A percentile compares a stretch with the other conserved stretches of the same genome.
Evolutionary conservation across 176 grass and related monocot genomes (phyloP).

Genomic region (Avena sativa): DNA sequence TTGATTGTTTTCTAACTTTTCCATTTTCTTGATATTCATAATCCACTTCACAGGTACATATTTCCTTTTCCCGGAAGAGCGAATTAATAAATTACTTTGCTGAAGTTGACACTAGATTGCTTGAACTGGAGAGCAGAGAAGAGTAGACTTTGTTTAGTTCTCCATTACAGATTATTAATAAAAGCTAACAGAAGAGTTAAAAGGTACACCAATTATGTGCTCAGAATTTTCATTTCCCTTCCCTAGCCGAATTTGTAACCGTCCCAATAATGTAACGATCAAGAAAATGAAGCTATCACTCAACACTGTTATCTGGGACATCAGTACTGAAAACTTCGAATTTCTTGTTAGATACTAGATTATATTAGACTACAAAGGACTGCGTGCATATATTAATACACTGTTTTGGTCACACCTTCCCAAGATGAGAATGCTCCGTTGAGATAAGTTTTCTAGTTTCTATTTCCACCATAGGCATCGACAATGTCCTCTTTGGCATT

Average conservation of each 20-base stretch:
- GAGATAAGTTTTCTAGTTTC: background rate
- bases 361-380: slow-evolving; percentile 12
- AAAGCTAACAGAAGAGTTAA: background rate
- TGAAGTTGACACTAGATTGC: background rate
- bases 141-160: background rate
- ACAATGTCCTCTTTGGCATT: background rate
- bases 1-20: background rate
- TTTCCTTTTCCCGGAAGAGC: background rate
- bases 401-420: background rate
- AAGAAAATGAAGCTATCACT: slow-evolving; percentile 5
- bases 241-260: background rate
- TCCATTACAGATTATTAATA: background rate
- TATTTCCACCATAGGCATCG: background rate
- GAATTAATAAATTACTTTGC: background rate
- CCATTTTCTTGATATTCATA: background rate
- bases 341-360: background rate
- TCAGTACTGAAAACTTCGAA: background rate
- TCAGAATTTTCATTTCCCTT: background rate
- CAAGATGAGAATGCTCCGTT: background rate
- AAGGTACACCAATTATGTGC: background rate
- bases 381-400: background rate
- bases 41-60: background rate
- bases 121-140: background rate
- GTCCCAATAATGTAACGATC: background rate
- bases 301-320: background rate